A percentile compares a stretch with the other conserved stretches of the same genome.
These are phyloP conservation scores for Xerocomus spinulosus DNA, from an alignment of 768 basidiomycete species.

Conservation along the genomic window DNA sequence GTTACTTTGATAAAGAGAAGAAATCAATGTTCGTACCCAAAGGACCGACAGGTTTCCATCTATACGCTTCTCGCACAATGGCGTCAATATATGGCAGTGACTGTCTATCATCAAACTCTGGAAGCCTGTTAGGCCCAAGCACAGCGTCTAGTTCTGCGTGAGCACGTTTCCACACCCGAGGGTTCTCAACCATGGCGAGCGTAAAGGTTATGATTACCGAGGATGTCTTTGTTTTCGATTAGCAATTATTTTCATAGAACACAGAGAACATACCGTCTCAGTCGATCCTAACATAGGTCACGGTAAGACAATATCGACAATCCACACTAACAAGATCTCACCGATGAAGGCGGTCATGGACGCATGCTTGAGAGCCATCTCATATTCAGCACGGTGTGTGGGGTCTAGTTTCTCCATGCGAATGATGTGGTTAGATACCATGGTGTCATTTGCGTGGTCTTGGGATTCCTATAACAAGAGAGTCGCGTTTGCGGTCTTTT, in stretches of 20 bases:
- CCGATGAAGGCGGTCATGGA: conserved; percentile 11
- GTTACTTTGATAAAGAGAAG: neutral
- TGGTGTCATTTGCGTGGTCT: neutral
- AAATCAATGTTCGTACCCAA: conserved; percentile 1
- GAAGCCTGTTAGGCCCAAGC: conserved; percentile 5
- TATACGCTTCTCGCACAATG: conserved; percentile 14
- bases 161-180: conserved; percentile 9
- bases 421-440: conserved; percentile 13
- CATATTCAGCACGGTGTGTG: conserved; percentile 1
- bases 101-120: conserved; percentile 17
- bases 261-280: conserved; percentile 6
- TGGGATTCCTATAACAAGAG: neutral
- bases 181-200: conserved; percentile 12
- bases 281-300: neutral
- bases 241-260: neutral
- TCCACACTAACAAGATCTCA: neutral
- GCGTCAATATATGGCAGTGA: conserved; percentile 16
- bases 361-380: conserved; percentile 4
- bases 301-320: neutral
- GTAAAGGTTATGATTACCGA: conserved; percentile 1
- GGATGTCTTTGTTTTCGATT: conserved; percentile 5
- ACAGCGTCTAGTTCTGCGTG: conserved; percentile 9
- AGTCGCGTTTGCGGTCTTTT: no score
- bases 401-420: conserved; percentile 16
- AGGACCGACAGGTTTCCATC: conserved; percentile 14